A percentile compares a stretch with the other conserved stretches of the same genome.
These are phyloP conservation scores for Colletotrichum melonis DNA, from an alignment of 2,329 filamentous ascomycete genomes.

Conservation along the genomic window DNA sequence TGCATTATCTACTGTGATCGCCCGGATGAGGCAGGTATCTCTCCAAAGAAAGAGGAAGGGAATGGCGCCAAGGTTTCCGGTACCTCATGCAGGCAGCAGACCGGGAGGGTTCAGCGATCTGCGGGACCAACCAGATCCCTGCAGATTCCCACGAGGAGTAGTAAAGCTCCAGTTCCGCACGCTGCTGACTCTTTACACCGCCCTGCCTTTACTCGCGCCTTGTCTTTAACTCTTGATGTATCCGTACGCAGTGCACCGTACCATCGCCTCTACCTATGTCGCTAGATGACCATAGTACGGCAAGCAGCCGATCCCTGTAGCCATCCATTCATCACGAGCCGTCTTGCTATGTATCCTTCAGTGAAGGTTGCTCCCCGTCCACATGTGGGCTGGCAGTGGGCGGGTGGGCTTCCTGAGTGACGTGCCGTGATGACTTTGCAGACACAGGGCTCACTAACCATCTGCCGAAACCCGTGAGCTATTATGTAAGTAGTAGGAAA, in stretches of 20 bases:
- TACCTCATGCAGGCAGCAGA: conserved; percentile 1
- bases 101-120: conserved; percentile 26
- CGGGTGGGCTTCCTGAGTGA: conserved; percentile 7
- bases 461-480: not conserved
- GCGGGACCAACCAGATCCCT: conserved; percentile 30
- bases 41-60: not conserved
- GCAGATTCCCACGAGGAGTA: conserved; percentile 30
- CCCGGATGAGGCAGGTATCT: not conserved
- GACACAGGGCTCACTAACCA: not conserved
- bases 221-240: not conserved
- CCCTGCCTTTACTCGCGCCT: not conserved
- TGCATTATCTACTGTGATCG: not conserved
- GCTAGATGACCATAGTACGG: not conserved
- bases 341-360: not conserved
- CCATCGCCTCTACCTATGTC: too few relatives aligned
- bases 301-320: not conserved
- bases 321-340: conserved; percentile 9
- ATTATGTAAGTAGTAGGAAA: not conserved
- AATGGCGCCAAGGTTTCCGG: conserved; percentile 3
- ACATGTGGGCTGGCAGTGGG: conserved; percentile 22
- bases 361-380: not conserved
- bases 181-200: not conserved
- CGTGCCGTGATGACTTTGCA: not conserved
- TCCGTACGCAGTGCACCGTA: not conserved
- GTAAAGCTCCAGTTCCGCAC: conserved; percentile 5